These are phyloP conservation scores for Aspergillus asperescens DNA, from an alignment of 495 filamentous ascomycete genomes.

Conservation along the genomic window DNA sequence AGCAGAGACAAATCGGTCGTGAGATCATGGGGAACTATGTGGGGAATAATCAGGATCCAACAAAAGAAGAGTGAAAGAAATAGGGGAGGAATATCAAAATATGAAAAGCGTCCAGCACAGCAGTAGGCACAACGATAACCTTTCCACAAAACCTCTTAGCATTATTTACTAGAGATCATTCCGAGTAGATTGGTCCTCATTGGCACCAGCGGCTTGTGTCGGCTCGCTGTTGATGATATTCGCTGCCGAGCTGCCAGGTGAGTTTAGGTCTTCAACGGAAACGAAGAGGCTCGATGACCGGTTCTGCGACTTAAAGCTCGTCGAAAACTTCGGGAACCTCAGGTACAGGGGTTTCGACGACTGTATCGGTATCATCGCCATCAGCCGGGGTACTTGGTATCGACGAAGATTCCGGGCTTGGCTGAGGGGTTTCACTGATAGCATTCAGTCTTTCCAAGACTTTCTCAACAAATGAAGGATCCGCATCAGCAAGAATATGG, in stretches of 20 bases:
- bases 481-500: slow-evolving; percentile 70
- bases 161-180: slow-evolving; percentile 51
- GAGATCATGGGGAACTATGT: slow-evolving; percentile 36
- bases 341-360: no score
- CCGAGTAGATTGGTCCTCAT: slow-evolving; percentile 20
- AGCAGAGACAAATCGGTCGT: slow-evolving; percentile 14
- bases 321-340: not conserved
- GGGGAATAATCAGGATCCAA: slow-evolving; percentile 34
- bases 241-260: no score
- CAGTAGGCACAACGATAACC: not conserved
- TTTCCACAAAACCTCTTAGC: not conserved
- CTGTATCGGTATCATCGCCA: no score
- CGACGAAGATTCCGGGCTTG: slow-evolving; percentile 18
- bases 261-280: not conserved
- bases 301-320: no score
- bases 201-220: not conserved
- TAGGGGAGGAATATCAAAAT: slow-evolving; percentile 13
- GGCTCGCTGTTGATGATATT: not conserved
- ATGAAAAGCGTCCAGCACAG: not conserved
- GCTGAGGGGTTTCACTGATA: slow-evolving; percentile 57
- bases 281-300: not conserved
- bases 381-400: no score
- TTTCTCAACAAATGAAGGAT: slow-evolving; percentile 77
- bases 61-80: slow-evolving; percentile 1
- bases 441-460: slow-evolving; percentile 65